Percentiles rank a stretch among this genome's conserved stretches.
phyloP scores from a whole-genome alignment of 225 moss, liverwort and hornwort species.

The Bryum argenteum region DNA sequence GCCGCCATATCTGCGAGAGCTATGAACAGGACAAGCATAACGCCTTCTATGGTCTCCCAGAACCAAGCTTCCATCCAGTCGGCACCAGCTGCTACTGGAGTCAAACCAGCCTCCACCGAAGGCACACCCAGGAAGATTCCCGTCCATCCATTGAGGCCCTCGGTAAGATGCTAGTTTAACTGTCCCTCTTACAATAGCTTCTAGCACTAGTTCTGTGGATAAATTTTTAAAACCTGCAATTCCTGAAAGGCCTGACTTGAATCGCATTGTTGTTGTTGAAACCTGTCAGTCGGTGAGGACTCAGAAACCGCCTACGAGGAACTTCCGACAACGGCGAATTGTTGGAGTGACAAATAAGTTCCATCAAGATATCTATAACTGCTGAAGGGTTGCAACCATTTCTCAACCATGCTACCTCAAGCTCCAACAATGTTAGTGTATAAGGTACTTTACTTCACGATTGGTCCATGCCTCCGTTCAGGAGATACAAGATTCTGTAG shows the following conservation, averaged over 20 bases:
- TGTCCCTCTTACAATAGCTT: background rate
- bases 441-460: conserved; percentile 25
- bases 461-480: conserved; percentile 7
- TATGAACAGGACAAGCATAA: conserved; percentile 49
- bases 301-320: conserved; percentile 47
- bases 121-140: conserved; percentile 49
- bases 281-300: conserved; percentile 52
- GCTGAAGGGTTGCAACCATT: conserved; percentile 21
- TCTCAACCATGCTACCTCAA: conserved; percentile 22
- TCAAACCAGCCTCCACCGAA: conserved; percentile 24
- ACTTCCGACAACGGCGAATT: conserved; percentile 52
- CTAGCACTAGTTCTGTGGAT: background rate
- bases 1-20: conserved; percentile 64
- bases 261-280: conserved; percentile 32
- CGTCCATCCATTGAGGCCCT: conserved; percentile 58
- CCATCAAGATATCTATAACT: conserved; percentile 42
- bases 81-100: conserved; percentile 69
- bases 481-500: conserved; percentile 24
- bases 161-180: conserved; percentile 41
- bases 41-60: conserved; percentile 64
- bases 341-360: conserved; percentile 67
- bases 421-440: conserved; percentile 4
- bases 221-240: background rate
- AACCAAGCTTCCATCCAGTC: conserved; percentile 68
- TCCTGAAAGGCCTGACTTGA: conserved; percentile 24